Base-by-base conservation (phyloP, 768 basidiomycete species). In the Rhizopogon salebrosus region DNA sequence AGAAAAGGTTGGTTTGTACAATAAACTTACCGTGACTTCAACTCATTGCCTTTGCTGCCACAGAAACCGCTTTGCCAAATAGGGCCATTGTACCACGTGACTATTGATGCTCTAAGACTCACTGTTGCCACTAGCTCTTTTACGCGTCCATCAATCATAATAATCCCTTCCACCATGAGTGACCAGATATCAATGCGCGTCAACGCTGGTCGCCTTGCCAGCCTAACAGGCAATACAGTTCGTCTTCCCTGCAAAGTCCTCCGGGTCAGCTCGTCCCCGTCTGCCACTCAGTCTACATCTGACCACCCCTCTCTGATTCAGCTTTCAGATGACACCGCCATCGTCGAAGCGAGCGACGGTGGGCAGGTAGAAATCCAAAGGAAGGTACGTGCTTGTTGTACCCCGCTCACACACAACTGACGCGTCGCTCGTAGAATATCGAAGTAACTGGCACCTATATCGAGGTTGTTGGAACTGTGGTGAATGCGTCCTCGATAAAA, bases 341-440 rank as follows among this genome's bases (percentile, higher is more conserved):
- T 80, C 3, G 84, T 91, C 11, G 75, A 84, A 54, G 79, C 87
- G 1, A 75, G 76, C 40, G 90, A 92, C 60, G 85, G 82, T 1
- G 83, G 80, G 0, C 72, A 89, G 62, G 80, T 87, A 6, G 70
- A 67, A 22, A 67, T 86, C 13, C 59, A 80, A n/a, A 55, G 58
- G 3, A 56, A 64, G 52, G 84, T 82, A 43, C 18, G 60, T 70
- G 51, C 26, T 54, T 36, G 34, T 29, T 22, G 14, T 35, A 20
- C 40, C n/a, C 29, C 18, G 8, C 37, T 24, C 5, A 18, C n/a
- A 16, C 5, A 18, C n/a, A 16, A 48, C 48, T 27, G 26, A 52
- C 39, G 18, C 53, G 41, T 41, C 26, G 27, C 36, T 37, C 49
- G 29, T 18, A 80, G 77, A 75, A 72, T 53, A 63, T 73, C 23